A percentile compares a stretch with the other conserved stretches of the same genome.
phyloP scores from a whole-genome alignment of 2,329 filamentous ascomycete species.

The Penicillium sp. region DNA sequence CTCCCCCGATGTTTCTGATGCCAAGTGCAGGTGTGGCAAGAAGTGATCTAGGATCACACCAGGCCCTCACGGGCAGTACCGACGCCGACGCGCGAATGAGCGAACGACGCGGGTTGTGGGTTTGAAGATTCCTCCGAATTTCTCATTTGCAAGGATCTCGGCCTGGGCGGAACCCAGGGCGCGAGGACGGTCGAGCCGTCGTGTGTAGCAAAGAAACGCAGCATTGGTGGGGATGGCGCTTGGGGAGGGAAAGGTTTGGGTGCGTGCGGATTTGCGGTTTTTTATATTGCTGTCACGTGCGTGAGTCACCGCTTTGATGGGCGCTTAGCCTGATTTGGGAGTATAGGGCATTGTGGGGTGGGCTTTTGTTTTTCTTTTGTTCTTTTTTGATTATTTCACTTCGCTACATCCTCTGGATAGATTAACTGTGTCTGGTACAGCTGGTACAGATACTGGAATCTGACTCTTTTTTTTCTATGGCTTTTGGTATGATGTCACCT shows the following conservation, averaged over 20 bases:
- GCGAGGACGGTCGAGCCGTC: constrained; percentile 45
- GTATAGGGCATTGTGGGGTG: neutral
- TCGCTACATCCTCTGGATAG: too few species aligned
- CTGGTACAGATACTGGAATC: neutral
- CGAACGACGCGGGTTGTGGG: constrained; percentile 44
- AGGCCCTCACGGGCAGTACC: constrained; percentile 80
- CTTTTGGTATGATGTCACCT: neutral
- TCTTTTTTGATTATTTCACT: neutral
- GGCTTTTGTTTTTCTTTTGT: neutral
- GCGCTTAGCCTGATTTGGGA: constrained; percentile 8
- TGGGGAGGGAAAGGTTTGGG: constrained; percentile 42
- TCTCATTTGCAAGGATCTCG: constrained; percentile 74
- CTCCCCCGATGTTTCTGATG: constrained; percentile 81
- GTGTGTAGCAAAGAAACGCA: constrained; percentile 94
- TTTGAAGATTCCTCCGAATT: constrained; percentile 97
- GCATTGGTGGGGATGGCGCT: constrained; percentile 86
- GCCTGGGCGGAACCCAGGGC: constrained; percentile 10
- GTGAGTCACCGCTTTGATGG: constrained; percentile 17
- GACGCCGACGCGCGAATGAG: constrained; percentile 25
- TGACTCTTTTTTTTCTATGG: neutral
- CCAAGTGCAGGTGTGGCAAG: constrained; percentile 72
- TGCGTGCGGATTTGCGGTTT: constrained; percentile 4
- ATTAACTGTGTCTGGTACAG: too few species aligned
- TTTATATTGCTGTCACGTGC: constrained; percentile 11
- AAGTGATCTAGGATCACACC: constrained; percentile 61